A percentile compares a stretch with the other conserved stretches of the same genome.
Evolutionary conservation across 2,329 filamentous ascomycete genomes (phyloP).

Genomic region (Fonsecaea erecta): DNA sequence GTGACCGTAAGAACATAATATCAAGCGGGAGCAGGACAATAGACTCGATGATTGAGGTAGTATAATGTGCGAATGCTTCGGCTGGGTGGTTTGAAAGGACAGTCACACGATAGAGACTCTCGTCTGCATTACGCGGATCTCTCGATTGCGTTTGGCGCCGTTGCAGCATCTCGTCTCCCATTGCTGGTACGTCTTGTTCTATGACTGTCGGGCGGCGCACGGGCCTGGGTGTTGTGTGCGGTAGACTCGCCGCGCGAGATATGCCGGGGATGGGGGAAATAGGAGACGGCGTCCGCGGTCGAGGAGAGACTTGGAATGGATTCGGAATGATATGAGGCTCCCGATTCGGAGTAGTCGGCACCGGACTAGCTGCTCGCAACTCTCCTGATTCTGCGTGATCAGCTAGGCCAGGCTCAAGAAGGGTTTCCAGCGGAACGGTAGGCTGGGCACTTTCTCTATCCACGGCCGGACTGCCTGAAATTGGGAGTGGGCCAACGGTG

Average conservation of each 20-base stretch:
- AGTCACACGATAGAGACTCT: constrained; percentile 26
- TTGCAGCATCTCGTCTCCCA: constrained; percentile 15
- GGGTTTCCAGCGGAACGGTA: constrained; percentile 19
- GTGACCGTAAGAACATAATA: constrained; percentile 25
- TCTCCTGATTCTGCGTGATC: neutral
- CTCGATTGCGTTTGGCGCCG: constrained; percentile 3
- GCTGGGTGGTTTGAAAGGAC: constrained; percentile 27
- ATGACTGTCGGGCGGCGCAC: constrained; percentile 35
- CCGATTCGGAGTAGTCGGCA: neutral
- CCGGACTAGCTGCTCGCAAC: neutral
- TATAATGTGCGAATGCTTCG: constrained; percentile 23
- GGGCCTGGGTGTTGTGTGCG: constrained; percentile 24
- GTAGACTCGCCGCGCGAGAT: constrained; percentile 28
- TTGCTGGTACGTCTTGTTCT: constrained; percentile 25
- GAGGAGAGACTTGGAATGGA: neutral
- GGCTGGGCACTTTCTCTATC: constrained; percentile 8
- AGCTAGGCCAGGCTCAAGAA: constrained; percentile 12
- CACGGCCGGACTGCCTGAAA: neutral
- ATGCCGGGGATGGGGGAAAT: constrained; percentile 27
- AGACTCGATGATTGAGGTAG: constrained; percentile 24
- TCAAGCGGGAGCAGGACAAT: constrained; percentile 32
- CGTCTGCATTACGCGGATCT: constrained; percentile 6
- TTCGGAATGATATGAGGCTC: neutral
- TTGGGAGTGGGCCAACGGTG: neutral
- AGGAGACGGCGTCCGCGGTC: constrained; percentile 3